Conservation (phyloP, 345 rosid species). For the Diplotaxis tenuifolia region DNA sequence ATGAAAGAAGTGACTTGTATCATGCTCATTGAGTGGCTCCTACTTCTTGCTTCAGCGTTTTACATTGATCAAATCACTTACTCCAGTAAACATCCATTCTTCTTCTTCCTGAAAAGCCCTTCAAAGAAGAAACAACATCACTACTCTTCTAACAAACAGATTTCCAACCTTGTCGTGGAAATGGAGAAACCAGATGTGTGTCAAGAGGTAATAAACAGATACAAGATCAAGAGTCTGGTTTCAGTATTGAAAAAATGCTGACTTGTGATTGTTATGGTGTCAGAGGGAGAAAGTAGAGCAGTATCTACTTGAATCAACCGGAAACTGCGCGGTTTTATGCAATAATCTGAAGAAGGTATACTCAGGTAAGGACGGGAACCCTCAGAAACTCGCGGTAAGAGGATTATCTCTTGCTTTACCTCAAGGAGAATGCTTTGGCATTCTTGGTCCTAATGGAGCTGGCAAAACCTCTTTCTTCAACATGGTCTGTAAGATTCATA, state of each 20-base stretch:
- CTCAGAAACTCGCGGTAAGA: constrained; percentile 76
- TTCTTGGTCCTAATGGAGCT: constrained; percentile 99
- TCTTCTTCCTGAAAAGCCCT: constrained; percentile 48
- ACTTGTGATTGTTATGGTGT: constrained; percentile 12
- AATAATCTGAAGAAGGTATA: constrained; percentile 74
- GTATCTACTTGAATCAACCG: constrained; percentile 52
- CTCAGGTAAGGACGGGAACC: constrained; percentile 84
- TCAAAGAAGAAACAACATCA: constrained; percentile 40
- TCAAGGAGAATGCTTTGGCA: constrained; percentile 91
- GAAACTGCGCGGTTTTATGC: constrained; percentile 57
- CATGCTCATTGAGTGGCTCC: constrained; percentile 76
- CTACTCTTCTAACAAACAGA: constrained; percentile 44
- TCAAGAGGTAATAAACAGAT: constrained; percentile 73
- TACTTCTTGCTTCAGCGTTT: constrained; percentile 60
- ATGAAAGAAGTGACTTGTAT: constrained; percentile 66
- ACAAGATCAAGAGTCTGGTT: neutral
- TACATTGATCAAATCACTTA: constrained; percentile 66
- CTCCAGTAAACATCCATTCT: constrained; percentile 58
- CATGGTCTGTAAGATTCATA: constrained; percentile 48
- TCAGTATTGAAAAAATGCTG: neutral
- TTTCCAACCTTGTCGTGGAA: constrained; percentile 64
- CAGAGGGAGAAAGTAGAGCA: constrained; percentile 89
- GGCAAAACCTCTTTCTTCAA: constrained; percentile 94
- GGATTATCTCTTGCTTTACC: constrained; percentile 90
- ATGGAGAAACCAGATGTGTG: constrained; percentile 82